phyloP scores from a whole-genome alignment of 2,329 filamentous ascomycete species.

The Epichloe aotearoae region DNA sequence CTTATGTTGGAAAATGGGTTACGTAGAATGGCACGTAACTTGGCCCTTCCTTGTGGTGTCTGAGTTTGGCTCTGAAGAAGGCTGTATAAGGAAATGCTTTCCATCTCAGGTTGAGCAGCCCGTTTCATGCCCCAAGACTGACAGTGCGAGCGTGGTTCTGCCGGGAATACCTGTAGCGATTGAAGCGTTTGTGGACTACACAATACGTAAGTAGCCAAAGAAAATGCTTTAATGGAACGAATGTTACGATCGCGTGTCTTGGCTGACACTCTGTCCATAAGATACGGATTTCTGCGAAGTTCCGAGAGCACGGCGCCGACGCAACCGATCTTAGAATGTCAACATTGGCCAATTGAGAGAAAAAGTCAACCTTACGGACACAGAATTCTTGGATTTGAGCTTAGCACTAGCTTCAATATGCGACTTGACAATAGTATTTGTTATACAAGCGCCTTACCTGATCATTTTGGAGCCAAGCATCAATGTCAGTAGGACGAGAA shows the following conservation, averaged over 20 bases:
- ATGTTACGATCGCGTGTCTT: neutral
- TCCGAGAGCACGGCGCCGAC: slow-evolving; percentile 77
- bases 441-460: neutral
- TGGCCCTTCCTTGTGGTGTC: slow-evolving; percentile 65
- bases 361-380: slow-evolving; percentile 39
- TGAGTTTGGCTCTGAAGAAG: slow-evolving; percentile 62
- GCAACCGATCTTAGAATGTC: slow-evolving; percentile 53
- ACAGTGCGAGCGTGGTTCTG: slow-evolving; percentile 70
- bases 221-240: slow-evolving; percentile 47
- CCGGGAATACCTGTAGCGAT: slow-evolving; percentile 73
- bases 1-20: slow-evolving; percentile 58
- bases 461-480: neutral
- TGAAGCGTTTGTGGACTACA: slow-evolving; percentile 67
- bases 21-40: slow-evolving; percentile 69
- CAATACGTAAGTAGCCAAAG: slow-evolving; percentile 54
- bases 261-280: slow-evolving; percentile 11
- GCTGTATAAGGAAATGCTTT: slow-evolving; percentile 72
- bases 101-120: slow-evolving; percentile 50
- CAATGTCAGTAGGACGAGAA: neutral
- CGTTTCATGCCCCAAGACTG: slow-evolving; percentile 50
- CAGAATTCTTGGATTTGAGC: slow-evolving; percentile 59
- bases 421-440: neutral
- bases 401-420: neutral
- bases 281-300: slow-evolving; percentile 48
- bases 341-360: slow-evolving; percentile 1